Conservation (phyloP, 192 early-diverging fungal genomes). For the Backusella mclennaniae region DNA sequence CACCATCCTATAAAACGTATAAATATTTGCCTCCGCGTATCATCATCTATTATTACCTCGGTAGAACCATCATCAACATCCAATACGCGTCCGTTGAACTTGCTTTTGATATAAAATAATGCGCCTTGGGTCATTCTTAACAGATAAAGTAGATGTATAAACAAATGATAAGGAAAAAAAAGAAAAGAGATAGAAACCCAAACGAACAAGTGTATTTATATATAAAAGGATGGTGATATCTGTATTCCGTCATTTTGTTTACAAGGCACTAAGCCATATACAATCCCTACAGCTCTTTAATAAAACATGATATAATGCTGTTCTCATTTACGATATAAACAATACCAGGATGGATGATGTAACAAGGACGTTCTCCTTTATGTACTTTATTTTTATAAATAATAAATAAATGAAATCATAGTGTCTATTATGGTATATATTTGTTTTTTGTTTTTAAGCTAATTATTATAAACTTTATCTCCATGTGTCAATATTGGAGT, state of each 20-base stretch:
- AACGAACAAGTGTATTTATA: background rate
- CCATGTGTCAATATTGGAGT: no score
- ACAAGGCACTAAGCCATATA: background rate
- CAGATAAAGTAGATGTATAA: background rate
- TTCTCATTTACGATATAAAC: background rate
- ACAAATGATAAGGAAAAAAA: background rate
- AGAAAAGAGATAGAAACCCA: background rate
- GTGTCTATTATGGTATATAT: no score
- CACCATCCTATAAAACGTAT: conserved; percentile 5
- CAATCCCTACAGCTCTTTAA: background rate
- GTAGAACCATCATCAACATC: conserved; percentile 20
- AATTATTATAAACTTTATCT: no score
- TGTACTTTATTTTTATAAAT: background rate
- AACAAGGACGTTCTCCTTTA: background rate
- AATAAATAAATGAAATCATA: background rate
- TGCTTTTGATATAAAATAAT: conserved; percentile 17
- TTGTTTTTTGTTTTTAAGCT: no score
- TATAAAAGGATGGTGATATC: background rate
- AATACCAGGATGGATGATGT: background rate
- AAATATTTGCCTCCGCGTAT: background rate
- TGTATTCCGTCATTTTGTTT: background rate
- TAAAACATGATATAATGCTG: background rate
- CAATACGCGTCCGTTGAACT: conserved; percentile 24
- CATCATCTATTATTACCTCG: background rate
- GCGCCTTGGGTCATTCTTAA: conserved; percentile 8